Evolutionary conservation across 805 yeast genomes (phyloP).

Genomic region (Candida oleophila): DNA sequence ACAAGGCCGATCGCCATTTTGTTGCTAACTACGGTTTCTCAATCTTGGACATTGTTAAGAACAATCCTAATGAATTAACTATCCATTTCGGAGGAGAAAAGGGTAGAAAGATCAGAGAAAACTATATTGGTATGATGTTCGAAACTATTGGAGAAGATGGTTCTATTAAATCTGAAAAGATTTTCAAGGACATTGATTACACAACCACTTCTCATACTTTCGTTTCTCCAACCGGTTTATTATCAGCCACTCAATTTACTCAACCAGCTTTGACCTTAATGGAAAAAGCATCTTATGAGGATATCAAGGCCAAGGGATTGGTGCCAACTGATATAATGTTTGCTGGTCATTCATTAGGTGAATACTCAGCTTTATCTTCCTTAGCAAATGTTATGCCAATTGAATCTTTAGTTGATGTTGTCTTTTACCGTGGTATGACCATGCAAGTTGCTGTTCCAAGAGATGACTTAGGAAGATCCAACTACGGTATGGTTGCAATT

Average conservation of each 20-base stretch:
- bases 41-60: constrained; percentile 89
- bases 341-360: constrained; percentile 99
- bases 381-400: constrained; percentile 98
- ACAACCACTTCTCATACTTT: constrained; percentile 83
- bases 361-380: constrained; percentile 95
- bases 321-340: constrained; percentile 91
- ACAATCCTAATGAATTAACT: constrained; percentile 93
- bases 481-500: constrained; percentile 98
- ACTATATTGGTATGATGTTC: constrained; percentile 95
- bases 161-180: constrained; percentile 82
- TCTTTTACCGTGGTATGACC: constrained; percentile 99
- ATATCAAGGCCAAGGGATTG: constrained; percentile 92
- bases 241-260: constrained; percentile 97
- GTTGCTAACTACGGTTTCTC: constrained; percentile 95
- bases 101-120: constrained; percentile 92
- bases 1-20: constrained; percentile 93
- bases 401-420: constrained; percentile 95
- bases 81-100: constrained; percentile 97
- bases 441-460: constrained; percentile 99
- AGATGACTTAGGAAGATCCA: constrained; percentile 91
- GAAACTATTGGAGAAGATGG: constrained; percentile 91
- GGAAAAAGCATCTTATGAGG: constrained; percentile 99
- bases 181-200: constrained; percentile 87
- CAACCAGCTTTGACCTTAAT: constrained; percentile 98
- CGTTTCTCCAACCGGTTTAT: constrained; percentile 88